Base-by-base conservation (phyloP, 2,329 filamentous ascomycete species). In the Mycosphaerella arachidis region DNA sequence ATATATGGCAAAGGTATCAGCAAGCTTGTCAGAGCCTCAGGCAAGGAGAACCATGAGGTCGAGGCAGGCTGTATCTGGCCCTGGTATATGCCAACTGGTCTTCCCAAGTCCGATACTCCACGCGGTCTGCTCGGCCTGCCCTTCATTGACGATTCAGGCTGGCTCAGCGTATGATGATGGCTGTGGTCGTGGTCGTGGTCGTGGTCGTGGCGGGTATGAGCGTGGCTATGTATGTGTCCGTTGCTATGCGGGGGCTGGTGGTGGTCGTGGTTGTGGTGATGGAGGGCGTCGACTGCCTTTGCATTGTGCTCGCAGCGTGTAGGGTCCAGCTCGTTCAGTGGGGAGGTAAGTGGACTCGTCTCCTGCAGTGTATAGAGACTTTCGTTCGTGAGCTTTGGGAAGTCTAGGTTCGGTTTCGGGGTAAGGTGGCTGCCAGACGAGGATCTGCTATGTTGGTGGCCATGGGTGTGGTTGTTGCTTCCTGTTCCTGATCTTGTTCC, bases 1-100 rank as follows among this genome's bases (percentile, higher is more conserved):
- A 81, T 64, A 59, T 76, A 81, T 6, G 80, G 80, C 29, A 82
- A 71, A 7, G 79, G 78, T 29, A 82, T 72, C 31, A 84, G 71
- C 56, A 82, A 65, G 27, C 80, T 81, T 5, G 80, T 80, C 58
- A 83, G 62, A 5, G 78, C 71, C 67, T 84, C 81, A 29, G 76
- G 72, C 16, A 79, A 76, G 12, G 70, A 70, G 60, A 72, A 70
- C 66, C 67, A 71, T 55, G 66, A 65, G 8, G 62, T 48, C 24
- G 58, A 65, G 10, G 64, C 66, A 31, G 66, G 46, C 13, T 52
- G 55, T 45, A 70, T 45, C 4, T 59, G 56, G 20, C 66, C 64
- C 33, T 61, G 57, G 45, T 67, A 66, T 61, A 61, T 62, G 10
- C 58, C 60, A 57, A 65, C 61, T 20, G 75, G 73, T 55, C 75